Conservation (phyloP, 202 grass and related monocot species). For the Eragrostis tef region DNA sequence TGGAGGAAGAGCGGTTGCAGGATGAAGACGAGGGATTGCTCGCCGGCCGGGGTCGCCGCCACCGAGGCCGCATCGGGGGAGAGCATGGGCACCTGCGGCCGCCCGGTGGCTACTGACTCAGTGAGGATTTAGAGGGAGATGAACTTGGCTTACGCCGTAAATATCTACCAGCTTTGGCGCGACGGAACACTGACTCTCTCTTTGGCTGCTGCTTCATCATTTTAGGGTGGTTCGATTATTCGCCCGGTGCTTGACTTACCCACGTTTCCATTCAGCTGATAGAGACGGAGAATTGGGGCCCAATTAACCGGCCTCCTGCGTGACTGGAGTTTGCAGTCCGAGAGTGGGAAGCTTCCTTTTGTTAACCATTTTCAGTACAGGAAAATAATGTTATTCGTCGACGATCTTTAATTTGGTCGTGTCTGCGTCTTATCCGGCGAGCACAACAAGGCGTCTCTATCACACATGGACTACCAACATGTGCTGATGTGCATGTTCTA, state of each 20-base stretch:
- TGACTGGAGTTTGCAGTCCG: too few relatives aligned
- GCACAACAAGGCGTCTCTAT: too few relatives aligned
- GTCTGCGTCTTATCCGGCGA: too few relatives aligned
- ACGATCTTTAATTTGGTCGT: too few relatives aligned
- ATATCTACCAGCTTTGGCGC: too few relatives aligned
- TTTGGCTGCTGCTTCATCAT: neutral
- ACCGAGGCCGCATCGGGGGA: neutral
- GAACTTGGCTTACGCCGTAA: too few relatives aligned
- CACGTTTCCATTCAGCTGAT: neutral
- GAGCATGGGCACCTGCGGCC: neutral
- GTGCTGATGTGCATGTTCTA: too few relatives aligned
- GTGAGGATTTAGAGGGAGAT: neutral
- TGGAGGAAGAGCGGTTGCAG: conserved; percentile 34
- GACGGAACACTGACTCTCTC: neutral
- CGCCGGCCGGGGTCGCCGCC: neutral
- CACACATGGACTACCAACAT: too few relatives aligned
- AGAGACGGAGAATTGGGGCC: neutral
- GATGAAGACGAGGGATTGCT: neutral
- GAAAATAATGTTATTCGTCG: too few relatives aligned
- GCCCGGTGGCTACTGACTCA: neutral
- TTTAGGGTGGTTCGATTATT: neutral
- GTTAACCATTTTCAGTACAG: too few relatives aligned
- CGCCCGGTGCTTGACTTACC: neutral
- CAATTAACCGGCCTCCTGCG: neutral
- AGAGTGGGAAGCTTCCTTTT: too few relatives aligned